Evolutionary conservation across 2,329 filamentous ascomycete genomes (phyloP), one percentile per base, ranked within the genome.

Genomic region (Fusarium domesticum): DNA sequence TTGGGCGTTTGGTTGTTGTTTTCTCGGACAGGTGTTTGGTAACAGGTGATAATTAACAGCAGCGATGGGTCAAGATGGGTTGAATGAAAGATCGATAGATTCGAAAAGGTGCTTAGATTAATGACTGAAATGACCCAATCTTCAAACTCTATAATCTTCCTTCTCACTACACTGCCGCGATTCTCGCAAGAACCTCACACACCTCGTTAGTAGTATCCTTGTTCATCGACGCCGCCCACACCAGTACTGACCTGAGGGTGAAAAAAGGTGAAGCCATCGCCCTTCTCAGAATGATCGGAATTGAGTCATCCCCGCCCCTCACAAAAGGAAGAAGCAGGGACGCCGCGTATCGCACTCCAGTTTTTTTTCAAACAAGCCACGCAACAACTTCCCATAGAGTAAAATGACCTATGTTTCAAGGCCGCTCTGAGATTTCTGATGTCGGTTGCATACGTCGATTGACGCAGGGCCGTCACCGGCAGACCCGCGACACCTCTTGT

Each of bases 271-370:
- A 70, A 69, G 65, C 54, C 83, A 81, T 80, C 84, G 79, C 81
- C 84, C 85, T 80, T 82, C 79, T 78, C 84, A 85, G 85, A 89
- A 81, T 90, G 84, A 91, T 89, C 86, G 84, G 87, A 90, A 90
- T 91, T 85, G 86, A 89, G 88, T 89, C 76, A 66, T 84, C 65
- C 44, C 36, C 67, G 61, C 51, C 50, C 53, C 54, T n/a, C n/a
- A n/a, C 38, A 45, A 55, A 43, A 28, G 47, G 39, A 39, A 42
- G n/a, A n/a, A n/a, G n/a, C 38, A 41, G 43, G 42, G 45, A 91
- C 82, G 88, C 88, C 80, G 87, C 87, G 86, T 89, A 93, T 93
- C 89, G 89, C 85, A 92, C 89, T 93, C 77, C 89, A 90, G 87
- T 83, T 65, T 68, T 57, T 58, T 56, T 46, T 50, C 52, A 55